Base-by-base conservation (phyloP, 164 flowering plant species). In the Macadamia integrifolia region DNA sequence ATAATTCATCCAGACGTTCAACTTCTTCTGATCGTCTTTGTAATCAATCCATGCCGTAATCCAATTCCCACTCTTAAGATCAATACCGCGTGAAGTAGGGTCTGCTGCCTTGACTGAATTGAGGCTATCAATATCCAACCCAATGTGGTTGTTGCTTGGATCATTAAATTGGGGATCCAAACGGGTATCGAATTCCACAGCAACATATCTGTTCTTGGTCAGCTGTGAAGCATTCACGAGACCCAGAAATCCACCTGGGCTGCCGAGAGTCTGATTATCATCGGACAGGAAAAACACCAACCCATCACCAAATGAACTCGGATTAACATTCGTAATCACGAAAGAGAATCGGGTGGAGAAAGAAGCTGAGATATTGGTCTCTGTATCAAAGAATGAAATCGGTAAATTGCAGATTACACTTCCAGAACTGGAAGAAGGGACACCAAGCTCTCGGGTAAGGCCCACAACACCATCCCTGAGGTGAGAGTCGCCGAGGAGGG, bases 41-140 rank as follows among this genome's bases (percentile, higher is more conserved):
- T 93, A 91, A 60, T 87, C 93, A 68, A 93, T 80, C 97, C 98
- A 91, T 35, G 86, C 81, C 0, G 88, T 89, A 66, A 88, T 87
- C 70, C 61, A 53, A 66, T 83, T 79, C 65, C 97, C 96, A 64
- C 89, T 87, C 77, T 85, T 90, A 42, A 93, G 71, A 80, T 85
- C 84, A 66, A 93, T 79, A 23, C 81, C 84, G 0, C 64, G 60
- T 49, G 53, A 56, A 15, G 18, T 49, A 0, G 81, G 75, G 65
- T 85, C 82, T 0, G 80, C 84, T 0, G 93, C 86, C 63, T 77
- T 73, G 71, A 88, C 65, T 0, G 96, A 93, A 28, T 29, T 68
- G 0, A 90, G 74, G 66, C 82, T 83, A 15, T 85, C 83, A 30
- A 93, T 69, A 69, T 93, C 97, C 67, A 90, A 61, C 0, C 97